Conservation (phyloP, 768 basidiomycete species). For the Cystofilobasidium capitatum region DNA sequence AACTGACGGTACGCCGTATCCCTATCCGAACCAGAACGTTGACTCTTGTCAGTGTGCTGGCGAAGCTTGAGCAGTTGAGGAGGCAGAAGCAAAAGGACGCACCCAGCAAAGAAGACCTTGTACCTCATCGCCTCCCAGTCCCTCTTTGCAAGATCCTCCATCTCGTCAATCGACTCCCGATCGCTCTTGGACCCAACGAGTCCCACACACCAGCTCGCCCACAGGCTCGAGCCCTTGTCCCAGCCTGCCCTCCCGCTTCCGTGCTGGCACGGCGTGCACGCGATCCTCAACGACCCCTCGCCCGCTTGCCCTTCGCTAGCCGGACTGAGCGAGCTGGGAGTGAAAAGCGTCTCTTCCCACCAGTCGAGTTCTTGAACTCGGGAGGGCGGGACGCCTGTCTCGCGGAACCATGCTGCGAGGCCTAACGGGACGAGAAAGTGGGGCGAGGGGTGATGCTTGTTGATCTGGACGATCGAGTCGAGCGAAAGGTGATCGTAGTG, state of each 20-base stretch:
- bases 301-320: not conserved
- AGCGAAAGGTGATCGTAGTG: slow-evolving; percentile 24
- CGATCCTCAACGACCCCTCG: slow-evolving; percentile 2
- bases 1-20: slow-evolving; percentile 25
- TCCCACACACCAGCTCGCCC: slow-evolving; percentile 24
- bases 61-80: not conserved
- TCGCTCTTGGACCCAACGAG: slow-evolving; percentile 1
- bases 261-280: slow-evolving; percentile 25
- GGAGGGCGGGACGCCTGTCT: not conserved
- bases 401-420: slow-evolving; percentile 13
- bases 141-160: not conserved
- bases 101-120: slow-evolving; percentile 24
- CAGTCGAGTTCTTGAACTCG: slow-evolving; percentile 22
- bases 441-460: not conserved
- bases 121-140: slow-evolving; percentile 14
- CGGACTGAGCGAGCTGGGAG: not conserved
- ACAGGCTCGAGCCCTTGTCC: slow-evolving; percentile 11
- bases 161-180: not conserved
- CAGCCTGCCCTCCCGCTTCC: slow-evolving; percentile 11
- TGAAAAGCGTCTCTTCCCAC: slow-evolving; percentile 21
- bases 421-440: slow-evolving; percentile 25
- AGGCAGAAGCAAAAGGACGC: not conserved
- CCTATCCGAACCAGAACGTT: not conserved
- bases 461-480: not conserved
- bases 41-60: not conserved